Percentiles rank a stretch among this genome's conserved stretches.
These are phyloP conservation scores for Nakazawaea wickerhamii DNA, from an alignment of 805 yeast species.

Conservation along the genomic window DNA sequence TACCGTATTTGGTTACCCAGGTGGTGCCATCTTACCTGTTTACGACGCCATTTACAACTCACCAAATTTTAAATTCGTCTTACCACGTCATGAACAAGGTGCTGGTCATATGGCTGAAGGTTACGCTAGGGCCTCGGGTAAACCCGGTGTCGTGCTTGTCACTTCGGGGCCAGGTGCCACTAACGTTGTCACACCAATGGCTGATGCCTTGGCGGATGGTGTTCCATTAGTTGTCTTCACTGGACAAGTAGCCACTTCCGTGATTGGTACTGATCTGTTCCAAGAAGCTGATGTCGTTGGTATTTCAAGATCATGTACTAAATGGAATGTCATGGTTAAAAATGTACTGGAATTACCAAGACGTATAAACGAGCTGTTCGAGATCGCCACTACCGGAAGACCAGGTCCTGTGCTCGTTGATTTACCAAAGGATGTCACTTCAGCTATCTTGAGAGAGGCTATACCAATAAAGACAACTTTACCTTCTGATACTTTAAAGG, in stretches of 20 bases:
- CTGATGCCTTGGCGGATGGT: slow-evolving; percentile 96
- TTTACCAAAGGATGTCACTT: slow-evolving; percentile 96
- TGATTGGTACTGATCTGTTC: slow-evolving; percentile 98
- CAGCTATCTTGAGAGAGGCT: slow-evolving; percentile 78
- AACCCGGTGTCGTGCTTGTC: slow-evolving; percentile 95
- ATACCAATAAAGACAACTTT: slow-evolving; percentile 78
- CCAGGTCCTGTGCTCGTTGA: slow-evolving; percentile 99
- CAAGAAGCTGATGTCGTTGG: slow-evolving; percentile 99
- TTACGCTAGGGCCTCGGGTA: slow-evolving; percentile 90
- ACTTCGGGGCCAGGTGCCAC: slow-evolving; percentile 99
- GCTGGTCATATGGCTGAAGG: slow-evolving; percentile 99
- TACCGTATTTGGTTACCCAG: slow-evolving; percentile 95
- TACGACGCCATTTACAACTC: slow-evolving; percentile 96
- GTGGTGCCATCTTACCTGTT: slow-evolving; percentile 98
- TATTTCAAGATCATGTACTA: slow-evolving; percentile 94
- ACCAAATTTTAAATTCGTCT: slow-evolving; percentile 78
- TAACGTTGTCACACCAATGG: slow-evolving; percentile 96
- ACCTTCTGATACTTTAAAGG: slow-evolving; percentile 66
- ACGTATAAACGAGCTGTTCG: slow-evolving; percentile 96
- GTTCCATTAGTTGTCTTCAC: slow-evolving; percentile 94
- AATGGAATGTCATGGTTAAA: slow-evolving; percentile 99
- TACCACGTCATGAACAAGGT: slow-evolving; percentile 98
- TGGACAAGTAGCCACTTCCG: slow-evolving; percentile 94
- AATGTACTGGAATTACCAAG: slow-evolving; percentile 90
- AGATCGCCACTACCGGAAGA: slow-evolving; percentile 91